Conservation (phyloP, 1,139 yeast species). For the Nakaseomyces sp. region DNA sequence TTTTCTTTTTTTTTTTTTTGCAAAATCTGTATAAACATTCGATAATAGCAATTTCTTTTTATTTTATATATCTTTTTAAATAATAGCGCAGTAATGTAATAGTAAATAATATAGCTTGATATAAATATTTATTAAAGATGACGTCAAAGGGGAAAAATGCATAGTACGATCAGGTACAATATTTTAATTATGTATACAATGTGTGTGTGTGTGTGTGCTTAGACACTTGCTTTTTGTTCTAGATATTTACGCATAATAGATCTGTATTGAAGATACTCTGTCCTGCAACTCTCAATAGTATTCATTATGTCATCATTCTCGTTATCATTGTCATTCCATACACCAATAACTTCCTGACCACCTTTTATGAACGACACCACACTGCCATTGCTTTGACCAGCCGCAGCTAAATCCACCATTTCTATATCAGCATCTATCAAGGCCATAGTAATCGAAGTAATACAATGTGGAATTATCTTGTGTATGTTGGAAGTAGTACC, state of each 20-base stretch:
- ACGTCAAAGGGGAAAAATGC: background rate
- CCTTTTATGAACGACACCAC: constrained; percentile 31
- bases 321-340: constrained; percentile 28
- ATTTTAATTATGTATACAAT: no score
- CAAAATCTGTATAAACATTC: background rate
- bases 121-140: background rate
- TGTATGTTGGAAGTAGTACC: constrained; percentile 9
- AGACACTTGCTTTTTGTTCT: background rate
- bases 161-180: no score
- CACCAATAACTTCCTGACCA: constrained; percentile 32
- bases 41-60: background rate
- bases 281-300: constrained; percentile 18
- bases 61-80: background rate
- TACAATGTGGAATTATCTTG: constrained; percentile 22
- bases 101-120: background rate
- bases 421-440: constrained; percentile 79
- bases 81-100: background rate
- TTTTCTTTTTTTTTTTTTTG: no score
- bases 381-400: constrained; percentile 43
- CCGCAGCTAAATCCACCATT: constrained; percentile 64
- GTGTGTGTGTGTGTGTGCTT: no score
- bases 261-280: constrained; percentile 18
- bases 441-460: constrained; percentile 60
- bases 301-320: constrained; percentile 12
- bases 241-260: constrained; percentile 18